Base-by-base conservation (phyloP, 2,329 filamentous ascomycete genomes). In the Arthrocladium fulminans region DNA sequence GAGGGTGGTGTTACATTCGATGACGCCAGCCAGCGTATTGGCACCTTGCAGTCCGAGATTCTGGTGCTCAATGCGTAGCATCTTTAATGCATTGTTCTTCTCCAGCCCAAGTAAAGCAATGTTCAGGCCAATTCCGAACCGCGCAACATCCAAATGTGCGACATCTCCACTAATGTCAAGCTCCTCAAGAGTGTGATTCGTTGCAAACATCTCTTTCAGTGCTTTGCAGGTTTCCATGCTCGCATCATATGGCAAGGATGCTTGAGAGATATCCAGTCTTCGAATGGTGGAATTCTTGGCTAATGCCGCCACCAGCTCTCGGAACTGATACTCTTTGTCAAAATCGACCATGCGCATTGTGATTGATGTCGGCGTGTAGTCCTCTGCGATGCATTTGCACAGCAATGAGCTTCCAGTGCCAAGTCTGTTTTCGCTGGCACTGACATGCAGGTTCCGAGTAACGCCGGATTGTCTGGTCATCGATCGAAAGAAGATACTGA, bases 111-210 rank as follows among this genome's bases (percentile, higher is more conserved):
- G 73, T 50, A 86, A 65, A 15, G 83, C 81, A 46, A 78, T 70
- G 56, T 84, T 84, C 51, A 86, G 72, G 2, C 82, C 81, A 48
- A 81, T 78, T 13, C 83, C 83, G 53, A 86, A 79, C 42, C 80
- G 76, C 2, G 81, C 81, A 3, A 80, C 80, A 58, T 86, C 83
- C n/a, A 86, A 63, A 56, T 83, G 77, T 4, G 83, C 82, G 54
- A 82, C 80, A 57, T 86, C 83, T 7, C 83, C 83, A 22, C 81
- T 84, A 38, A 86, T 81, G 60, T 86, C 79, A 10, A 86, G 66
- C 60, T 80, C 80, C 55, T 81, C 72, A 2, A 86, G 66, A 1
- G 77, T 80, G n/a, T 71, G 70, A 52, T 86, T 86, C 45, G 82
- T 74, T 27, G 79, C 76, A 56, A 86, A 82, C 65, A 86, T 75